Evolutionary conservation across 805 yeast genomes (phyloP).

Genomic region (Teunomyces stri): DNA sequence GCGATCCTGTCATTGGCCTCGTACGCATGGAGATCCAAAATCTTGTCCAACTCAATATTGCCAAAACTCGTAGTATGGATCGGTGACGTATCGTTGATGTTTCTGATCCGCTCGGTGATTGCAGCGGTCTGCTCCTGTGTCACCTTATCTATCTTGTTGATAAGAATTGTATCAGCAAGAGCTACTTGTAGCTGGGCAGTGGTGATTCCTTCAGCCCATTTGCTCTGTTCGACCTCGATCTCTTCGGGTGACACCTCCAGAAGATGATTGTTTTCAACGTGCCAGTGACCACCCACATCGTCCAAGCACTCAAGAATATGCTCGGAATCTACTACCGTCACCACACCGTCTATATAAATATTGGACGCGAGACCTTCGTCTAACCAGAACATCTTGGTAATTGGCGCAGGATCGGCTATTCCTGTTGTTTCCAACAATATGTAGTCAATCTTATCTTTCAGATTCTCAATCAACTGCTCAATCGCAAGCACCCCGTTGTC

Average conservation of each 20-base stretch:
- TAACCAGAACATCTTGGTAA: constrained; percentile 96
- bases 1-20: constrained; percentile 33
- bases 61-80: constrained; percentile 69
- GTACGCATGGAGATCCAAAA: constrained; percentile 80
- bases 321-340: constrained; percentile 79
- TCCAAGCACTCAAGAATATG: constrained; percentile 64
- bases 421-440: constrained; percentile 95
- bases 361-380: constrained; percentile 84
- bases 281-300: constrained; percentile 75
- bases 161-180: constrained; percentile 75
- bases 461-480: constrained; percentile 74
- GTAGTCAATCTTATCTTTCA: constrained; percentile 76
- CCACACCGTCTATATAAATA: constrained; percentile 86
- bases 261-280: constrained; percentile 37
- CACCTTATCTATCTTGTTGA: constrained; percentile 71
- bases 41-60: constrained; percentile 60
- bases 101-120: constrained; percentile 39
- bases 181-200: constrained; percentile 91
- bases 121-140: constrained; percentile 15
- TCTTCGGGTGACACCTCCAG: constrained; percentile 23
- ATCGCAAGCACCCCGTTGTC: constrained; percentile 94
- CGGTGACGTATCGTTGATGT: constrained; percentile 70
- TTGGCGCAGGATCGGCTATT: constrained; percentile 96
- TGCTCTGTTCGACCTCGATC: constrained; percentile 29
- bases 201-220: constrained; percentile 48